phyloP scores from a whole-genome alignment of 805 yeast species.

The Kurtzmaniella cleridarum region DNA sequence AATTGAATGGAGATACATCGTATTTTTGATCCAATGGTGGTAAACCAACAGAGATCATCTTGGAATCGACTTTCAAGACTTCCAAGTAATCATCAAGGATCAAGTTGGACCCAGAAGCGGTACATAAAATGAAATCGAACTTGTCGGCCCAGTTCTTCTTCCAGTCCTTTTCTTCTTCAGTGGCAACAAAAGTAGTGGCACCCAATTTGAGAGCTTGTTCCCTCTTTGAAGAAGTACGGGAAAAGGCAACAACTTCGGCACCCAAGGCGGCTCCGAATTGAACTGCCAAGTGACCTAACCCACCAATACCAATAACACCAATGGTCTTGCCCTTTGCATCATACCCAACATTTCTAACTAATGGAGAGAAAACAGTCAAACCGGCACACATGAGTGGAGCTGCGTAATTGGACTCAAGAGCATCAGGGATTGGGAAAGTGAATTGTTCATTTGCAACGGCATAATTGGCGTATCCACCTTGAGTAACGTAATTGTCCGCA shows the following conservation, averaged over 20 bases:
- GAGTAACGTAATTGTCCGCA: slow-evolving; percentile 45
- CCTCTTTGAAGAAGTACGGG: slow-evolving; percentile 45
- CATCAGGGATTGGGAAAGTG: slow-evolving; percentile 56
- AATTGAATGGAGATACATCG: slow-evolving; percentile 45
- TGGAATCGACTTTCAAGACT: slow-evolving; percentile 52
- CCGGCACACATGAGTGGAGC: slow-evolving; percentile 82
- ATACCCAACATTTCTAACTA: slow-evolving; percentile 35
- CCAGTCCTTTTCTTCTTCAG: slow-evolving; percentile 46
- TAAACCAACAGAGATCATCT: slow-evolving; percentile 61
- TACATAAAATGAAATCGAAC: slow-evolving; percentile 44
- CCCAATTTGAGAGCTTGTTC: slow-evolving; percentile 47
- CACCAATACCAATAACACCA: slow-evolving; percentile 54
- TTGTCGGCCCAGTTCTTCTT: slow-evolving; percentile 18
- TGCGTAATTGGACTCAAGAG: slow-evolving; percentile 42
- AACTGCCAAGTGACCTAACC: slow-evolving; percentile 52
- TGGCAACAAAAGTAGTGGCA: slow-evolving; percentile 47
- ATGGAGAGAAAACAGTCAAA: slow-evolving; percentile 64
- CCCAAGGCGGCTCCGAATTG: slow-evolving; percentile 56
- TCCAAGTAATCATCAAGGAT: slow-evolving; percentile 25
- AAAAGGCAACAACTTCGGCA: slow-evolving; percentile 53
- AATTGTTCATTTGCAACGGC: slow-evolving; percentile 59
- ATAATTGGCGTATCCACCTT: slow-evolving; percentile 69
- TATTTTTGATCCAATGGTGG: slow-evolving; percentile 44
- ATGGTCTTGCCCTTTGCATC: slow-evolving; percentile 45
- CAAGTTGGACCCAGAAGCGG: slow-evolving; percentile 39